Evolutionary conservation across 2,329 filamentous ascomycete species (phyloP).

Genomic region (Colletotrichum incanum): DNA sequence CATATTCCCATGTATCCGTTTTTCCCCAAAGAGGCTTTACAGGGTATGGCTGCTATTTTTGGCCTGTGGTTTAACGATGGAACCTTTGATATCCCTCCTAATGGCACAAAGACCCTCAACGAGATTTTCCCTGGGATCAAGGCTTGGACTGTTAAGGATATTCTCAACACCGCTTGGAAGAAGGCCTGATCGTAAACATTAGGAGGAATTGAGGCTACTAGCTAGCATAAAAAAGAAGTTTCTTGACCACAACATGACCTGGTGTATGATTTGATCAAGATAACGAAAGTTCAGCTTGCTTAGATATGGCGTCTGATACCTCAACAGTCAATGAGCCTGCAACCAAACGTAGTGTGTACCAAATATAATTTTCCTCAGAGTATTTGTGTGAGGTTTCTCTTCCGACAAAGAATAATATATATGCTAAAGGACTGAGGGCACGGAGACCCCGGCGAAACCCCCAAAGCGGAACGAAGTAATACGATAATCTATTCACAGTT

Average conservation of each 20-base stretch:
- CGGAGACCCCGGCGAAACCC: no score
- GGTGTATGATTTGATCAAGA: background rate
- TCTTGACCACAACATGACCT: background rate
- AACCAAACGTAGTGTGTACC: no score
- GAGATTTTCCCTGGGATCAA: slow-evolving; percentile 46
- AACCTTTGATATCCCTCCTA: slow-evolving; percentile 41
- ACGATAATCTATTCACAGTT: no score
- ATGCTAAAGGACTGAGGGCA: no score
- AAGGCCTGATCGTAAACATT: background rate
- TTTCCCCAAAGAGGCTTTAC: slow-evolving; percentile 46
- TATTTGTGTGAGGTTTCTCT: no score
- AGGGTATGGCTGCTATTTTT: slow-evolving; percentile 45
- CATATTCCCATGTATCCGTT: slow-evolving; percentile 48
- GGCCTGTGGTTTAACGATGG: slow-evolving; percentile 46
- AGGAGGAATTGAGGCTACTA: background rate
- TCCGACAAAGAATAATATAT: no score
- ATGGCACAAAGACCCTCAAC: slow-evolving; percentile 44
- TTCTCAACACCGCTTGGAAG: slow-evolving; percentile 46
- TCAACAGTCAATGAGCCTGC: no score
- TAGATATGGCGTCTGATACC: no score
- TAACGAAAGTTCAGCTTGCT: no score
- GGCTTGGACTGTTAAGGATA: slow-evolving; percentile 46
- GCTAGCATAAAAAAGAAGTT: background rate
- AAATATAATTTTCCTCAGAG: no score
- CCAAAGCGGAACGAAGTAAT: no score